Conservation (phyloP, 2,329 filamentous ascomycete genomes). For the Cercospora brassicicola region DNA sequence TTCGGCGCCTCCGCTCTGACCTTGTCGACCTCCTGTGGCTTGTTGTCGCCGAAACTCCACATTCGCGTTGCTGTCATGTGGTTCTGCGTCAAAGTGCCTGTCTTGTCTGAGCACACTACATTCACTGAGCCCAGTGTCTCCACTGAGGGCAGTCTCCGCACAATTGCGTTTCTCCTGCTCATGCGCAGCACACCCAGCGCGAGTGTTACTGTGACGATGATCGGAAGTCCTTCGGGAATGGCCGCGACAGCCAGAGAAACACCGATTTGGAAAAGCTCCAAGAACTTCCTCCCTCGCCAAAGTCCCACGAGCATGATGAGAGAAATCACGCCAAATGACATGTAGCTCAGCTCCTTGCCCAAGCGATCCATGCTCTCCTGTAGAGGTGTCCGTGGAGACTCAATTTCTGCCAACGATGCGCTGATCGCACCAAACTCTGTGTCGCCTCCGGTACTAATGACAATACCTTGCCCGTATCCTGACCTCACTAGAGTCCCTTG, state of each 20-base stretch:
- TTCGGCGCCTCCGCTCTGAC: slow-evolving; percentile 57
- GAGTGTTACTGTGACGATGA: slow-evolving; percentile 96
- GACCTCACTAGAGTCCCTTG: slow-evolving; percentile 97
- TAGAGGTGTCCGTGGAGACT: slow-evolving; percentile 88
- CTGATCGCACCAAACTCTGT: slow-evolving; percentile 98
- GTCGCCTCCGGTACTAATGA: slow-evolving; percentile 90
- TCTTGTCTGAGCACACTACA: slow-evolving; percentile 99
- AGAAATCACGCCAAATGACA: slow-evolving; percentile 91
- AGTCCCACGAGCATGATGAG: slow-evolving; percentile 90
- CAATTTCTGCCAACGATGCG: slow-evolving; percentile 88
- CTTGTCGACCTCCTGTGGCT: slow-evolving; percentile 56
- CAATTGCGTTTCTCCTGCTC: slow-evolving; percentile 92
- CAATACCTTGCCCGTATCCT: slow-evolving; percentile 90
- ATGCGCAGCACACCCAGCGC: slow-evolving; percentile 93
- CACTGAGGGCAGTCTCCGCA: slow-evolving; percentile 91
- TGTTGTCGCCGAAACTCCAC: slow-evolving; percentile 79
- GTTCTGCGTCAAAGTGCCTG: slow-evolving; percentile 91
- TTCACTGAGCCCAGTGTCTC: slow-evolving; percentile 98
- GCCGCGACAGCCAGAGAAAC: slow-evolving; percentile 95
- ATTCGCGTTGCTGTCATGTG: slow-evolving; percentile 97
- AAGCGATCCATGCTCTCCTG: slow-evolving; percentile 98
- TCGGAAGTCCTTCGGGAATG: slow-evolving; percentile 92
- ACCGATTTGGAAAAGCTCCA: slow-evolving; percentile 97
- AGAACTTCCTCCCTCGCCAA: slow-evolving; percentile 80
- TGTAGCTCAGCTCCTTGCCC: slow-evolving; percentile 92